A percentile compares a stretch with the other conserved stretches of the same genome.
Conservation (phyloP, 1,139 yeast genomes). For the Kurtzmaniella quercitrusa region DNA sequence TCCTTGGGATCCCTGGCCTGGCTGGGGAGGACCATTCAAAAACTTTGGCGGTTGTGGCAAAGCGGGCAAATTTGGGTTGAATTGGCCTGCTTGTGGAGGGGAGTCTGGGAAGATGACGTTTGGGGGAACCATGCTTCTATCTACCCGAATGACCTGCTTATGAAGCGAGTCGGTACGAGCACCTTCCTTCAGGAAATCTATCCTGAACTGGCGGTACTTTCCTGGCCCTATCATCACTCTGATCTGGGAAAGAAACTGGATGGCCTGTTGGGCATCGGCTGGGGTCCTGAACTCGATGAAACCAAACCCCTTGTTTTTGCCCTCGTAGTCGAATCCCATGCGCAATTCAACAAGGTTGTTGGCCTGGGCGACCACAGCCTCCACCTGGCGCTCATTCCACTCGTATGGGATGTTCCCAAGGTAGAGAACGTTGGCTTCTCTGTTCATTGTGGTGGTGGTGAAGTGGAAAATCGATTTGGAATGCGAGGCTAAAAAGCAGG, state of each 20-base stretch:
- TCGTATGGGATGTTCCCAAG: conserved; percentile 63
- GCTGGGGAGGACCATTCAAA: background rate
- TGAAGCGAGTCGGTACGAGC: conserved; percentile 33
- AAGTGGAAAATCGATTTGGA: background rate
- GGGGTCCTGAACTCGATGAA: conserved; percentile 55
- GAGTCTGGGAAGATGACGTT: conserved; percentile 49
- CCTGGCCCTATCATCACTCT: conserved; percentile 34
- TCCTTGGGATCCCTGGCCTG: too few relatives aligned
- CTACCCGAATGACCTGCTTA: conserved; percentile 39
- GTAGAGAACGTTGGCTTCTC: conserved; percentile 24
- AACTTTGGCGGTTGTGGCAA: conserved; percentile 6
- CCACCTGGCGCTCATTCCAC: conserved; percentile 55
- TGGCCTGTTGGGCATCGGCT: conserved; percentile 49
- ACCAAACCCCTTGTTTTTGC: conserved; percentile 63
- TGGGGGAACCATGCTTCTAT: conserved; percentile 44
- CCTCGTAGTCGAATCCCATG: conserved; percentile 55
- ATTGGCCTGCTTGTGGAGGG: conserved; percentile 3
- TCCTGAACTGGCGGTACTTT: conserved; percentile 39
- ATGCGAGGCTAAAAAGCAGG: background rate
- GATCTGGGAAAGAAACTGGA: conserved; percentile 39
- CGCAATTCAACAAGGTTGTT: conserved; percentile 62
- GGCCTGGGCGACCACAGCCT: conserved; percentile 59
- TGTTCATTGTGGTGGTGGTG: background rate
- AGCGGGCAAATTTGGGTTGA: conserved; percentile 6
- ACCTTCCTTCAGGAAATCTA: conserved; percentile 62